Evolutionary conservation across 345 rosid species (phyloP).

Genomic region (Eucalyptus paniculata): DNA sequence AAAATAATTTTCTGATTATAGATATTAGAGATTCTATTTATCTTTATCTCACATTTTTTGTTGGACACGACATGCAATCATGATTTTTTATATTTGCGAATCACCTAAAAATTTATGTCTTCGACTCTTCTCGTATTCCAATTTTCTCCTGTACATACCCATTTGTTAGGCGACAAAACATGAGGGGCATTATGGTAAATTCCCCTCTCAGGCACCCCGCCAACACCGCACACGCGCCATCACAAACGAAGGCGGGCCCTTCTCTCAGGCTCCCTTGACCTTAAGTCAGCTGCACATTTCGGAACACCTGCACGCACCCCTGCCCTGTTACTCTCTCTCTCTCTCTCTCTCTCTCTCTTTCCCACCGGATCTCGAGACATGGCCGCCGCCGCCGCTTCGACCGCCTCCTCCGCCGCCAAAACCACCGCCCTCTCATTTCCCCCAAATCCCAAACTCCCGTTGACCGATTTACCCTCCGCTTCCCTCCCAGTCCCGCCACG

Average conservation of each 20-base stretch:
- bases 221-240: no score
- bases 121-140: background rate
- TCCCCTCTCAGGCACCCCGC: background rate
- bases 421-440: background rate
- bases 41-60: no score
- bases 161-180: background rate
- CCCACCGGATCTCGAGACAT: background rate
- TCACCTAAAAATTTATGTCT: background rate
- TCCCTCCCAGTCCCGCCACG: slow-evolving; percentile 1
- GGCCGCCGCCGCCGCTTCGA: background rate
- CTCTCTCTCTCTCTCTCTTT: background rate
- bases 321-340: background rate
- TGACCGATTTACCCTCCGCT: background rate
- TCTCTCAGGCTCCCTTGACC: background rate
- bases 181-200: background rate
- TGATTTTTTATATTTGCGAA: background rate
- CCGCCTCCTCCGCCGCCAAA: background rate
- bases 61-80: no score
- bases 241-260: background rate
- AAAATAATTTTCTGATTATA: no score
- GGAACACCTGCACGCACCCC: no score
- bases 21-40: no score
- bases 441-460: background rate
- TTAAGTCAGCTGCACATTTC: background rate
- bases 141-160: background rate